Base-by-base conservation (phyloP, 2,329 filamentous ascomycete genomes). In the Apiospora sp. region DNA sequence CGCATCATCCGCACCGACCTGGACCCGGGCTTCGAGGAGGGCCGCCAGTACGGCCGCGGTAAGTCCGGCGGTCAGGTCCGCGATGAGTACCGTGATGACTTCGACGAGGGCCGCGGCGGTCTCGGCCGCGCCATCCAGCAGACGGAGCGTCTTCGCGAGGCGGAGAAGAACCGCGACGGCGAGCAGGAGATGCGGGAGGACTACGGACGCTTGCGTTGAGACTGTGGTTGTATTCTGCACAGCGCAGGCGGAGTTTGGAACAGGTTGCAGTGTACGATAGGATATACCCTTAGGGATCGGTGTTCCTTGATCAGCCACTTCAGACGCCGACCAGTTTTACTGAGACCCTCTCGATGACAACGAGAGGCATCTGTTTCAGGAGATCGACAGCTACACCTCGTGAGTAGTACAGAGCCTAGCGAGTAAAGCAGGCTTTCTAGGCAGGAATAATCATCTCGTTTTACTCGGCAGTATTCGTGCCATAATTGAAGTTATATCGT, bases 61-160 rank as follows among this genome's bases (percentile, higher is more conserved):
- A 98, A 97, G 86, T 97, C 94, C 74, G 96, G 96, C 73, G 96
- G 96, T 5, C 96, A 99, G 85, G 96, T 99, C 75, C 91, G 96
- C 76, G 96, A 99, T 82, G 97, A 99, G 86, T 99, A 98, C 84
- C 91, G 96, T 67, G 94, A 98, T 82, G 96, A 99, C 85, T 99
- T 92, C 81, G 96, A 99, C 81, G 96, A 98, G 74, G 96, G 96
- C 22, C 90, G 96, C 77, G 96, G 96, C 77, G 96, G 96, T 14
- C 91, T 95, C 77, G 96, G 96, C 61, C 89, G 95, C 75, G 94
- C 94, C 72, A 87, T 95, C 73, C 90, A 91, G 76, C 90, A 91
- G 76, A 14, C 71, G 1, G 89, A 91, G 43, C 75, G 79, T 41
- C 74, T 79, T 72, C 79, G 79, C 34, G 80, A 81, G 76, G 67